Evolutionary conservation across 2,329 filamentous ascomycete species (phyloP), one percentile per base, ranked within the genome.

Genomic region (Trichoderma afroharzianum): DNA sequence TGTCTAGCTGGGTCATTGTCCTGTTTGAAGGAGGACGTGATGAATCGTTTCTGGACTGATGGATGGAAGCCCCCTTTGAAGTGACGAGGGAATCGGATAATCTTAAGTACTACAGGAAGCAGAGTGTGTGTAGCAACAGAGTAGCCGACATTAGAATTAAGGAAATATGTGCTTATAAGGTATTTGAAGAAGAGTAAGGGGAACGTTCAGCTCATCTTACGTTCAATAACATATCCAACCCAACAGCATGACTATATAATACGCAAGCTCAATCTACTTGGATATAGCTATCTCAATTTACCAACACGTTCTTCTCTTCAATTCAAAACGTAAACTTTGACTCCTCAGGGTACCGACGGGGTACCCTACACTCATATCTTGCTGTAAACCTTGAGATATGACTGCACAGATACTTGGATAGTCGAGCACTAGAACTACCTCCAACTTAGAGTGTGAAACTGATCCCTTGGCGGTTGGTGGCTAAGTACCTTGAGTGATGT

Each of bases 111-210:
- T 15, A 36, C 15, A 36, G 7, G 33, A 36, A 36, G 33, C 5
- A 36, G 33, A 36, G 2, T 0, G 33, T 2, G 1, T 36, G 12
- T 6, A 0, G 6, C 1, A 36, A 14, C 1, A 36, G 4, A 21
- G 14, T 39, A 3, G 36, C 2, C 6, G 14, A 36, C 26, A 30
- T 30, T 5, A 30, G 4, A 30, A 30, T 6, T 30, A 30, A 30
- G 6, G 28, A 8, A 30, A 30, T 30, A 30, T 8, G 4, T 1
- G 28, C 7, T 8, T 30, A 30, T 6, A 30, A 30, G 4, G 28
- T 30, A 8, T 30, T 30, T 30, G 6, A 6, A 50, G 43, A 11
- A 11, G n/a, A 21, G 4, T 50, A 2, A 12, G 9, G 8, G 8
- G 15, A 39, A 39, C 5, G 14, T 4, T 11, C n/a, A 50, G 18